phyloP scores from a whole-genome alignment of 192 early-diverging fungal genomes.

The Mortierella antarctica region DNA sequence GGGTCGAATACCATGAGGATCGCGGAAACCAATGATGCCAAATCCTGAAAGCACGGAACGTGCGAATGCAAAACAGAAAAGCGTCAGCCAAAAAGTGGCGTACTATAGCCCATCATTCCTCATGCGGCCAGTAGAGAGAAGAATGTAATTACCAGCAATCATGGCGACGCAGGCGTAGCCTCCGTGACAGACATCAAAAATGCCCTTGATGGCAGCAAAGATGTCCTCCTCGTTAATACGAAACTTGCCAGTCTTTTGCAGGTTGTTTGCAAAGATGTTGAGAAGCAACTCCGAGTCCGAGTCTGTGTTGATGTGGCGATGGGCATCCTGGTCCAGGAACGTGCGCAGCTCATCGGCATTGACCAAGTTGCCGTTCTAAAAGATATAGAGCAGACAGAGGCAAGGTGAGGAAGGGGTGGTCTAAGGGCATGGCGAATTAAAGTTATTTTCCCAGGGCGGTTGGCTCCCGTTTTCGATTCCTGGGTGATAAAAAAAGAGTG shows the following conservation, averaged over 20 bases:
- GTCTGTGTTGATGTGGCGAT: slow-evolving; percentile 99
- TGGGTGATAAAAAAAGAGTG: too few species aligned
- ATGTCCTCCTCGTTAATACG: slow-evolving; percentile 99
- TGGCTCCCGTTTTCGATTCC: too few species aligned
- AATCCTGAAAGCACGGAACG: slow-evolving; percentile 65
- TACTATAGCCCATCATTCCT: background rate
- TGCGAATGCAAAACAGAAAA: background rate
- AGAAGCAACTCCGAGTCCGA: slow-evolving; percentile 99
- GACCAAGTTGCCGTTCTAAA: slow-evolving; percentile 96
- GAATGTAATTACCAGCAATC: slow-evolving; percentile 80
- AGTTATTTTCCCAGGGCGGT: slow-evolving; percentile 1
- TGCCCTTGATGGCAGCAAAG: slow-evolving; percentile 88
- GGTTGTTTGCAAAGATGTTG: slow-evolving; percentile 97
- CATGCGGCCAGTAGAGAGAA: too few species aligned
- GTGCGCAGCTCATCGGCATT: slow-evolving; percentile 90
- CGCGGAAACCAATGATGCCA: slow-evolving; percentile 94
- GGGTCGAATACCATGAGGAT: slow-evolving; percentile 97
- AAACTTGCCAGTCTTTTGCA: slow-evolving; percentile 97
- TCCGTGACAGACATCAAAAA: slow-evolving; percentile 87
- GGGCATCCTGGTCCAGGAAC: slow-evolving; percentile 94
- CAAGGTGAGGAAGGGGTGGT: background rate
- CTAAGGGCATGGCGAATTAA: slow-evolving; percentile 3
- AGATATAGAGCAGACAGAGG: background rate
- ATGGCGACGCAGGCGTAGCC: slow-evolving; percentile 96
- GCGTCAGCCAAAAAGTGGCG: background rate